A percentile compares a stretch with the other conserved stretches of the same genome.
phyloP scores from a whole-genome alignment of 768 basidiomycete species.

The Baorangia bicolor region DNA sequence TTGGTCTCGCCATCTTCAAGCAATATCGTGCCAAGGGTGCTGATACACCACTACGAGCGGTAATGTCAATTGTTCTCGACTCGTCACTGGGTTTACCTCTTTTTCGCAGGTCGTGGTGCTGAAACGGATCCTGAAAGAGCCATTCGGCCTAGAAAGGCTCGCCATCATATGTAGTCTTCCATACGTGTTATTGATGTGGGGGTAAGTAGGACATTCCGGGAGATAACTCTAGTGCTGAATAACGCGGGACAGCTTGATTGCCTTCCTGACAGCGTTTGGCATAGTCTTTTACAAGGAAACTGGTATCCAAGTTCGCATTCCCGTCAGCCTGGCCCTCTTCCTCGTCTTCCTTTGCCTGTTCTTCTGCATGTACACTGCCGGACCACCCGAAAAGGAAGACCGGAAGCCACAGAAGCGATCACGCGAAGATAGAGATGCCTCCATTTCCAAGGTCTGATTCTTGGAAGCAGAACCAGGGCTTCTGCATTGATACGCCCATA shows the following conservation, averaged over 20 bases:
- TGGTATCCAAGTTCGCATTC: constrained; percentile 24
- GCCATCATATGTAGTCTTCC: constrained; percentile 42
- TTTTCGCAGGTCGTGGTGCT: constrained; percentile 22
- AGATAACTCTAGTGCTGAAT: background rate
- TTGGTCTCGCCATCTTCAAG: constrained; percentile 31
- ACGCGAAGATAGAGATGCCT: background rate
- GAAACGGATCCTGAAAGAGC: constrained; percentile 26
- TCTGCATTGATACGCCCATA: background rate
- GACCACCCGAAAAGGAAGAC: constrained; percentile 19
- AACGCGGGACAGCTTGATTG: constrained; percentile 27
- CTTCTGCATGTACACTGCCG: constrained; percentile 31
- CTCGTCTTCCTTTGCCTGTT: constrained; percentile 23
- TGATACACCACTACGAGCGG: constrained; percentile 32
- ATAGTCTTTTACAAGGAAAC: constrained; percentile 31
- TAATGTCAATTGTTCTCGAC: background rate
- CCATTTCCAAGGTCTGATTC: constrained; percentile 2
- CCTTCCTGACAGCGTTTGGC: constrained; percentile 34
- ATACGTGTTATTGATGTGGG: constrained; percentile 41
- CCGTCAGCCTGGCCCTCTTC: constrained; percentile 26
- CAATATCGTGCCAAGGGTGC: constrained; percentile 34
- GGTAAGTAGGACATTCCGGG: constrained; percentile 22
- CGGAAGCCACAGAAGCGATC: background rate
- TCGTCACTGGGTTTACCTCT: background rate
- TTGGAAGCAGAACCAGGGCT: background rate
- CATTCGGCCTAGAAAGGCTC: constrained; percentile 35